These are phyloP conservation scores for Allantophomopsis lycopodina DNA, from an alignment of 2,329 filamentous ascomycete genomes.

Conservation along the genomic window DNA sequence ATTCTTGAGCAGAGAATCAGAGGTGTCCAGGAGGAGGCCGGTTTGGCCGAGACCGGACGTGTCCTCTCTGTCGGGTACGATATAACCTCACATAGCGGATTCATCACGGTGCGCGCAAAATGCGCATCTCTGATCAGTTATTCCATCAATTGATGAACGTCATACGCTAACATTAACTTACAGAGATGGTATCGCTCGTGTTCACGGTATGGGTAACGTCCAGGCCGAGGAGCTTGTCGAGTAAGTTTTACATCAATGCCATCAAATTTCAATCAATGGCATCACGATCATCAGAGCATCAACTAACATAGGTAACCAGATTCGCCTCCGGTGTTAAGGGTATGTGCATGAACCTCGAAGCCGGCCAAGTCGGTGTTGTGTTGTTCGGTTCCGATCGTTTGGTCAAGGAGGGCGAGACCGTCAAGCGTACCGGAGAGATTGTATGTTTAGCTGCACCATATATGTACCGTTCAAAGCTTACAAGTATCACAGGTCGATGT, in stretches of 20 bases:
- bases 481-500: conserved; percentile 67
- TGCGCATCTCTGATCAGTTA: no score
- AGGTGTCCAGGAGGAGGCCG: conserved; percentile 93
- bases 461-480: conserved; percentile 4
- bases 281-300: conserved; percentile 12
- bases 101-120: no score
- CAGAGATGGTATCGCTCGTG: conserved; percentile 99
- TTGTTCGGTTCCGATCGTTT: conserved; percentile 99
- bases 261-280: conserved; percentile 13
- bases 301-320: conserved; percentile 31
- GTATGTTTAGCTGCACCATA: conserved; percentile 39
- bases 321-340: conserved; percentile 99
- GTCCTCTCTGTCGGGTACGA: conserved; percentile 98
- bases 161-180: conserved; percentile 6
- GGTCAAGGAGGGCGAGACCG: conserved; percentile 97
- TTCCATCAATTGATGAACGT: no score
- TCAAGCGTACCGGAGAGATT: conserved; percentile 99
- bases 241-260: conserved; percentile 43
- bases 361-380: conserved; percentile 99
- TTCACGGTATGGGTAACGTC: conserved; percentile 99
- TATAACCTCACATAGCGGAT: conserved; percentile 3
- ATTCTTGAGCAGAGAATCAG: conserved; percentile 99
- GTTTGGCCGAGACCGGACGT: conserved; percentile 95
- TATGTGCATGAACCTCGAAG: conserved; percentile 99
- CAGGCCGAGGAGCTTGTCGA: conserved; percentile 99